Base-by-base conservation (phyloP, 2,329 filamentous ascomycete genomes). In the Fusarium haematococcum region DNA sequence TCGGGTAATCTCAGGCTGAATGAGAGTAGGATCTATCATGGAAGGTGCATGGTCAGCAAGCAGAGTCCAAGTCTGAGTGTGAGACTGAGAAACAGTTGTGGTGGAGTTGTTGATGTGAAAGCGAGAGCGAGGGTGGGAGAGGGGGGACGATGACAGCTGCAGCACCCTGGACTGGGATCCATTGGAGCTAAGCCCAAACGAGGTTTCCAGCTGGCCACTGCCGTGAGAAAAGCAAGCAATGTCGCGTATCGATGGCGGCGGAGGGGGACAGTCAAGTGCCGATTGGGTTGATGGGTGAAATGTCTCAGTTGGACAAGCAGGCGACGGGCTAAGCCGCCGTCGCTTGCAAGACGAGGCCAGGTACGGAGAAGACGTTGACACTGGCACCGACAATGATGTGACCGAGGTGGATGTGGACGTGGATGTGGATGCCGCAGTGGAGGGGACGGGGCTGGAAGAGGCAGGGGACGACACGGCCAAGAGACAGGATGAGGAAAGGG, bases 1-100 rank as follows among this genome's bases (percentile, higher is more conserved):
- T 56, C 86, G 85, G 75, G 81, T 82, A 75, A 89, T 87, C 70
- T 90, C 88, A 50, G 88, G 85, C 74, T 90, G 88, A 74, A 91
- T 89, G 67, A 90, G 79, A 9, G 88, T 88, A 27, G 88, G 89
- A 77, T 91, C 89, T 90, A 80, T 69, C 74, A 68, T 63, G 65
- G 69, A 62, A 69, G 69, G 68, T 59, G 66, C 56, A 77, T 77
- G 78, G 86, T 86, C 78, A 87, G 85, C 78, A 76, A 79, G 71
- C 66, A 71, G 13, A 45, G 20, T 45, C 41, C 41, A 72, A 58
- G 63, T 70, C 35, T 61, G 50, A 59, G 41, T 13, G n/a, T 48
- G 43, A 43, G 37, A 35, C 43, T 27, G 43, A 48, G 43, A 48
- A 48, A 27, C 23, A 27, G 23, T 48, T 18, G 43, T 45, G 67